A percentile compares a stretch with the other conserved stretches of the same genome.
Evolutionary conservation across 768 basidiomycete genomes (phyloP).

Genomic region (Myochromella boudieri): DNA sequence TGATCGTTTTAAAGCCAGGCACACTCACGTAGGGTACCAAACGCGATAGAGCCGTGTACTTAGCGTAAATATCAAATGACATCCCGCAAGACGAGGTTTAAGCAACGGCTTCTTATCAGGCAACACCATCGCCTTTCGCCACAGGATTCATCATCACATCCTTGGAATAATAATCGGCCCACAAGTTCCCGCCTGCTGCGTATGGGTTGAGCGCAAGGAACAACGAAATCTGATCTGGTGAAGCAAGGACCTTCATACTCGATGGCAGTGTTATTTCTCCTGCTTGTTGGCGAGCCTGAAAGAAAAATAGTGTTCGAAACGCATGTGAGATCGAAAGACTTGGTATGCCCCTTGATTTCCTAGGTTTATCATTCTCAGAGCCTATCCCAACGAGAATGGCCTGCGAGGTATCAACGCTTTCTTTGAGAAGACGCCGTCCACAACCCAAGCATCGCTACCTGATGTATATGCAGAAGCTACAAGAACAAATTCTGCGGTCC

Average conservation of each 20-base stretch:
- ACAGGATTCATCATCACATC: slow-evolving; percentile 41
- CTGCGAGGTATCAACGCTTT: slow-evolving; percentile 50
- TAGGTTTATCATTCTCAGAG: neutral
- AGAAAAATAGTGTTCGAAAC: neutral
- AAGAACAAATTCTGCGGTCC: slow-evolving; percentile 37
- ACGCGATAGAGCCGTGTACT: no score
- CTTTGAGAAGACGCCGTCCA: slow-evolving; percentile 54
- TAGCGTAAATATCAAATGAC: no score
- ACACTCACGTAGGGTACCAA: no score
- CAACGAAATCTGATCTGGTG: slow-evolving; percentile 30
- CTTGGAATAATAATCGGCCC: slow-evolving; percentile 43
- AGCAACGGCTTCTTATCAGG: slow-evolving; percentile 45
- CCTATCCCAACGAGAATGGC: slow-evolving; percentile 31
- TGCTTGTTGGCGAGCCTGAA: slow-evolving; percentile 59
- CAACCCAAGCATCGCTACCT: slow-evolving; percentile 57
- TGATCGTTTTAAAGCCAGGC: no score
- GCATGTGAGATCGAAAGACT: slow-evolving; percentile 24
- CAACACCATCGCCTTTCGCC: slow-evolving; percentile 41
- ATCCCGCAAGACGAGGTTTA: slow-evolving; percentile 36
- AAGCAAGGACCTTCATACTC: slow-evolving; percentile 5
- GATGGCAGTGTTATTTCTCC: slow-evolving; percentile 21
- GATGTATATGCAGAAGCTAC: slow-evolving; percentile 23
- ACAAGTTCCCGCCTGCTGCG: slow-evolving; percentile 38
- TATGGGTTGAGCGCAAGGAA: slow-evolving; percentile 42
- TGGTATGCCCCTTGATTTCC: slow-evolving; percentile 9